Evolutionary conservation across 2,329 filamentous ascomycete genomes (phyloP), one percentile per base, ranked within the genome.

Genomic region (Verticillium isaacii): DNA sequence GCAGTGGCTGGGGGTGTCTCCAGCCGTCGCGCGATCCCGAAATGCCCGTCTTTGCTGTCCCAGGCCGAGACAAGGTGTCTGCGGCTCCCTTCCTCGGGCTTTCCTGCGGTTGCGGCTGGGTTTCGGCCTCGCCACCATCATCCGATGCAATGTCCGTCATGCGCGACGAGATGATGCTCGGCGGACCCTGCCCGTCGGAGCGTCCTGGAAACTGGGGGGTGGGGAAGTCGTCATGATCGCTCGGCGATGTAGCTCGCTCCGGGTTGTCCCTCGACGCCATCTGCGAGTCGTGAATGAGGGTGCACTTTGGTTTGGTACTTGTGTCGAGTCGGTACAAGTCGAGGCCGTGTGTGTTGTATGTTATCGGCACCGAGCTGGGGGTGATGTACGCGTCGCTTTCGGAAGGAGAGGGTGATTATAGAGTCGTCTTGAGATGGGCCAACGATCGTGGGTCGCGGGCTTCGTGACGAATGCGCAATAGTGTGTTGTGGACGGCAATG

Each of bases 131-230:
- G 54, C 76, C 78, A 23, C 82, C 84, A 66, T 87, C 83, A 60
- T 87, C 82, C 23, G 82, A 85, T 32, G 77, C 80, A 63, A 87
- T 84, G 64, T 88, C 85, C 36, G 88, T 91, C 83, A 91, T 88
- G 64, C 86, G 86, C 62, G 88, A 90, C 32, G 89, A 91, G 60
- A 91, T 89, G 62, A 90, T 82, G 66, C 88, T 90, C 56, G 86
- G 81, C 25, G 84, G 81, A 36, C 84, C 82, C 62, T 79, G 73
- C 54, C 75, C 71, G 52, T 79, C 72, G 70, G 74, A 74, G 57
- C 68, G 73, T 9, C 64, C 68, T 2, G 78, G 75, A 57, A 77
- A 77, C 54, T 77, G 75, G 2, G 78, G 75, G 45, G 68, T 68
- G 23, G 75, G 72, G 60, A 79, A 78, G 62, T 71, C 70, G 61